These are phyloP conservation scores for Babesia divergens DNA, from an alignment of 169 alveolate species.

Conservation along the genomic window DNA sequence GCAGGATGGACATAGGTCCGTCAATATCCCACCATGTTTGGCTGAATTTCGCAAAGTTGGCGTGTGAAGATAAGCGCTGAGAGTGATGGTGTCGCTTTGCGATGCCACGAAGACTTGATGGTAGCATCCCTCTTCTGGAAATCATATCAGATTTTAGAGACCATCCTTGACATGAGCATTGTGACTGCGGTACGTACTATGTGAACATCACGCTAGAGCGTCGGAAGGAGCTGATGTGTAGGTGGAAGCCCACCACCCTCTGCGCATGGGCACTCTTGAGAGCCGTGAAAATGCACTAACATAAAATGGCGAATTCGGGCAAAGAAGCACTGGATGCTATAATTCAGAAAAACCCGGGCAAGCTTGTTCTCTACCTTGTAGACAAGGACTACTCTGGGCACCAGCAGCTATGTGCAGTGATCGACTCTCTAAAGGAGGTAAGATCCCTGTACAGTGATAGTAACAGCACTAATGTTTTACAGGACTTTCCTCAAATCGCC, in stretches of 20 bases:
- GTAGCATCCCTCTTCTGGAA: too few relatives aligned
- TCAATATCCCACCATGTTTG: conserved; percentile 62
- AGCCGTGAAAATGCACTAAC: too few relatives aligned
- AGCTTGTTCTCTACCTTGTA: conserved; percentile 38
- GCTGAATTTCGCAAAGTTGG: conserved; percentile 33
- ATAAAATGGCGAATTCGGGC: neutral
- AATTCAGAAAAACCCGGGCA: conserved; percentile 24
- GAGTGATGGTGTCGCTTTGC: neutral
- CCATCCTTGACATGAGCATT: too few relatives aligned
- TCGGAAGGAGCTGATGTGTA: neutral
- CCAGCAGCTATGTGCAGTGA: conserved; percentile 29
- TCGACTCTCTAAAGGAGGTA: conserved; percentile 34
- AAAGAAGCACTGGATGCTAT: neutral
- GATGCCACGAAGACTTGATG: neutral
- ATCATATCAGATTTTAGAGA: too few relatives aligned
- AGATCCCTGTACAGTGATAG: too few relatives aligned
- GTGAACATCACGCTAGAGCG: neutral
- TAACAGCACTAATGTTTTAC: neutral
- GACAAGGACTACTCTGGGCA: conserved; percentile 38
- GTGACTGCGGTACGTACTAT: too few relatives aligned
- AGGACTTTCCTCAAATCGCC: conserved; percentile 43
- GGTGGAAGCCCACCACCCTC: too few relatives aligned
- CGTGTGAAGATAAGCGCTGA: neutral
- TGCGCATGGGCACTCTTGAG: too few relatives aligned
- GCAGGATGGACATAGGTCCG: conserved; percentile 60